phyloP scores from a whole-genome alignment of 2,329 filamentous ascomycete genomes.

The Cladosporium velox region DNA sequence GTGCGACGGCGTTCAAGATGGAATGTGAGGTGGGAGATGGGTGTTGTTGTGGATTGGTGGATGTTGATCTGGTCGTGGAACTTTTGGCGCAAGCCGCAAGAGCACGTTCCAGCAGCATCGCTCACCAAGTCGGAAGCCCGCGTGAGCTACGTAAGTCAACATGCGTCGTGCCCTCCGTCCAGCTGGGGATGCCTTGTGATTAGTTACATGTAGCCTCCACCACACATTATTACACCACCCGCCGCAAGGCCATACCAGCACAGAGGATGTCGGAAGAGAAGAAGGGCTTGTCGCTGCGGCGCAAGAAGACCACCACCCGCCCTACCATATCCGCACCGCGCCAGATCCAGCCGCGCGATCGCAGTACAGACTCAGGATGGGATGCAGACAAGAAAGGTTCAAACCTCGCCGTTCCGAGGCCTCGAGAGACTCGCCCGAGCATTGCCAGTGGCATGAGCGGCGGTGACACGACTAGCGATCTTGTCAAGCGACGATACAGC shows the following conservation, averaged over 20 bases:
- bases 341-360: conserved; percentile 47
- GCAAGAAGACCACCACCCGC: conserved; percentile 60
- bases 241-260: not conserved
- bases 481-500: conserved; percentile 93
- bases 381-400: conserved; percentile 24
- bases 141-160: conserved; percentile 13
- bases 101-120: conserved; percentile 14
- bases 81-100: conserved; percentile 10
- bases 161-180: not conserved
- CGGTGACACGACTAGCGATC: conserved; percentile 65
- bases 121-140: not conserved
- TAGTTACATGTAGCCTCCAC: not conserved
- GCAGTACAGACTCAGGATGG: conserved; percentile 23
- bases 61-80: conserved; percentile 9
- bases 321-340: conserved; percentile 63
- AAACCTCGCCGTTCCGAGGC: conserved; percentile 14
- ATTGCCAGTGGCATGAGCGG: conserved; percentile 37
- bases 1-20: conserved; percentile 16
- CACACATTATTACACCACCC: not conserved
- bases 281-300: conserved; percentile 57
- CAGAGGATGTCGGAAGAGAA: conserved; percentile 51
- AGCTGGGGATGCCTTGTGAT: conserved; percentile 3
- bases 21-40: not conserved
- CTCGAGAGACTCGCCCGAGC: conserved; percentile 29
- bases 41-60: conserved; percentile 1